Percentiles rank a stretch among this genome's conserved stretches.
Evolutionary conservation across 139 green algal genomes (phyloP).

Genomic region (Closterium sp.): DNA sequence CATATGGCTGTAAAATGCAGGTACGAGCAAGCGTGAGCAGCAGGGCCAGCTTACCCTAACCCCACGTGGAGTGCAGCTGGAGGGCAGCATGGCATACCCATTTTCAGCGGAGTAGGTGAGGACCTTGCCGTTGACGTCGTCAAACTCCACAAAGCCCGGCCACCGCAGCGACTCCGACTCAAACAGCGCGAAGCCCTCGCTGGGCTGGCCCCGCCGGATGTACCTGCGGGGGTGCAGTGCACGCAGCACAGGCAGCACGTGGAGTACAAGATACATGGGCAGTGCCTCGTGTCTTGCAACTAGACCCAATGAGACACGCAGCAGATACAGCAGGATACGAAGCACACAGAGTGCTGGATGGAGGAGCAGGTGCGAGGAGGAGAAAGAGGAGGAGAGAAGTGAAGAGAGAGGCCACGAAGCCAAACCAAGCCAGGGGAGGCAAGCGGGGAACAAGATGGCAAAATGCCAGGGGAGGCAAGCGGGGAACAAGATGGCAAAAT

Average conservation of each 20-base stretch:
- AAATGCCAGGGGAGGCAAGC: too few species aligned
- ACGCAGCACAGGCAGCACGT: background rate
- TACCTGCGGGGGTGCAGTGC: slow-evolving; percentile 12
- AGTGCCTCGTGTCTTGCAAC: background rate
- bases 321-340: background rate
- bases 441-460: background rate
- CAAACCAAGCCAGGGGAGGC: background rate
- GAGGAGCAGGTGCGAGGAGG: too few species aligned
- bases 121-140: slow-evolving; percentile 61
- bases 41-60: background rate
- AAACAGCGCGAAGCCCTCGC: slow-evolving; percentile 58
- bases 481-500: background rate
- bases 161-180: slow-evolving; percentile 54
- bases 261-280: background rate
- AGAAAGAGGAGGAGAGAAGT: background rate
- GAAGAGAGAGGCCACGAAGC: too few species aligned
- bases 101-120: slow-evolving; percentile 59
- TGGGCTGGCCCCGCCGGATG: slow-evolving; percentile 55
- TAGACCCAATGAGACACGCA: background rate
- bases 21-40: background rate
- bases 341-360: background rate
- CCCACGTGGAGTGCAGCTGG: background rate
- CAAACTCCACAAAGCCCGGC: slow-evolving; percentile 68
- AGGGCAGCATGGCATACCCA: slow-evolving; percentile 17
- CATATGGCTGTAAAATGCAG: background rate